Conservation (phyloP, 768 basidiomycete species). For the Panaeolus cyanescens region DNA sequence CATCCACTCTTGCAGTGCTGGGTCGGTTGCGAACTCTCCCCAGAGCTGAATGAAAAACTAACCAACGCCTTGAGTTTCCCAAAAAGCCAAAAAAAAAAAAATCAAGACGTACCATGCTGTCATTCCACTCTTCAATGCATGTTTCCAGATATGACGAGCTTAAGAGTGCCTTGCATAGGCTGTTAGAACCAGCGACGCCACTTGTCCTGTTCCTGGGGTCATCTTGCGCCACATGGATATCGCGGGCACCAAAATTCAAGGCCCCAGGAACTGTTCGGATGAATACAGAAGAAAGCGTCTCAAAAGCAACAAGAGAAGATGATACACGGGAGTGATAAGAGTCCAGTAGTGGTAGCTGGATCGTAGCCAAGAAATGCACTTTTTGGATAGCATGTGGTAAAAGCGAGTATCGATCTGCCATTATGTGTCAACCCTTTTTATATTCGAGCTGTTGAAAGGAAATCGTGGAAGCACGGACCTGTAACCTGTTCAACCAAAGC, state of each 20-base stretch:
- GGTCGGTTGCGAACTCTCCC: slow-evolving; percentile 70
- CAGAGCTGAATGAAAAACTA: slow-evolving; percentile 95
- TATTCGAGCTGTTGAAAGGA: not conserved
- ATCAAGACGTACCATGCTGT: slow-evolving; percentile 70
- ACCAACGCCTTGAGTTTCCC: slow-evolving; percentile 2
- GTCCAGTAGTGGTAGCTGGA: slow-evolving; percentile 85
- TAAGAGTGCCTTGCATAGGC: slow-evolving; percentile 83
- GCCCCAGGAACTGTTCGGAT: slow-evolving; percentile 93
- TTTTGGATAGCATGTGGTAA: slow-evolving; percentile 79
- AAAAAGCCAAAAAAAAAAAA: slow-evolving; percentile 3
- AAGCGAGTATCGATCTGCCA: slow-evolving; percentile 80
- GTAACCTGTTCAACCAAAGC: slow-evolving; percentile 91
- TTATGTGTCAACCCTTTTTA: not conserved
- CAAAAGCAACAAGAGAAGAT: slow-evolving; percentile 91
- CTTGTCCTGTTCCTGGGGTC: slow-evolving; percentile 72
- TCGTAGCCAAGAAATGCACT: slow-evolving; percentile 77
- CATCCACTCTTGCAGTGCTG: slow-evolving; percentile 57
- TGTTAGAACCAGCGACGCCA: slow-evolving; percentile 81
- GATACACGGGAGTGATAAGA: slow-evolving; percentile 77
- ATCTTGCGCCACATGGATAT: slow-evolving; percentile 40
- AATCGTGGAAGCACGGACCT: slow-evolving; percentile 50
- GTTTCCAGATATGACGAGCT: slow-evolving; percentile 75
- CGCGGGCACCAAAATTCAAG: slow-evolving; percentile 54
- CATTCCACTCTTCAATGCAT: slow-evolving; percentile 82
- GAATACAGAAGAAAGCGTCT: slow-evolving; percentile 85